Conservation (phyloP, 78 protist genomes). For the Dictyostelium citrinum region DNA sequence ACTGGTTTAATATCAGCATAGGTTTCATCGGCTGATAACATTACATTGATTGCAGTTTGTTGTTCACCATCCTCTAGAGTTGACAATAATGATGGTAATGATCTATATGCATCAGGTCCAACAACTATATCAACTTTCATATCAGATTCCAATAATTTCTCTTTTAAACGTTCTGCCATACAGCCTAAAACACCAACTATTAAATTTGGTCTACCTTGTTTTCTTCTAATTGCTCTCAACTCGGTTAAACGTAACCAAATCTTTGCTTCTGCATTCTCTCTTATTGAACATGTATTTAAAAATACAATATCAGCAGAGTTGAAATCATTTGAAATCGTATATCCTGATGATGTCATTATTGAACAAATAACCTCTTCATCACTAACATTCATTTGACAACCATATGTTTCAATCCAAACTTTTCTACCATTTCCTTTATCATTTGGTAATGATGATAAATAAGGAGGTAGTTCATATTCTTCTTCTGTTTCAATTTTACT, state of each 20-base stretch:
- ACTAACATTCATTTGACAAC: slow-evolving; percentile 95
- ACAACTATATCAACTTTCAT: slow-evolving; percentile 85
- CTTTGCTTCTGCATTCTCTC: slow-evolving; percentile 93
- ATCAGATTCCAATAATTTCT: slow-evolving; percentile 79
- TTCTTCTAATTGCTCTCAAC: slow-evolving; percentile 5
- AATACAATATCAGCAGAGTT: slow-evolving; percentile 85
- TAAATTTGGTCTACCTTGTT: neutral
- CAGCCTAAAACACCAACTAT: slow-evolving; percentile 87
- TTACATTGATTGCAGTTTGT: slow-evolving; percentile 83
- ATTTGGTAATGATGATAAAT: neutral
- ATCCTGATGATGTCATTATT: slow-evolving; percentile 78
- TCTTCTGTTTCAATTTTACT: neutral
- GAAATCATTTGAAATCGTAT: slow-evolving; percentile 25
- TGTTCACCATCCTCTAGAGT: slow-evolving; percentile 24
- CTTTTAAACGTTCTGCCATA: slow-evolving; percentile 94
- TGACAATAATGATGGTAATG: slow-evolving; percentile 89
- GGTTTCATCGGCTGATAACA: slow-evolving; percentile 93
- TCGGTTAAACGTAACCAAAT: slow-evolving; percentile 86
- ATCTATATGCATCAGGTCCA: slow-evolving; percentile 94
- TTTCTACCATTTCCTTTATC: slow-evolving; percentile 46
- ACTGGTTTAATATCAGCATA: slow-evolving; percentile 97
- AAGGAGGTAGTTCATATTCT: neutral
- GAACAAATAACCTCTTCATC: slow-evolving; percentile 91
- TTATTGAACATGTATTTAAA: slow-evolving; percentile 93
- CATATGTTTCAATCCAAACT: slow-evolving; percentile 89